Percentiles rank a stretch among this genome's conserved stretches.
phyloP scores from a whole-genome alignment of 164 flowering plant species.

The Stephania cephalantha region DNA sequence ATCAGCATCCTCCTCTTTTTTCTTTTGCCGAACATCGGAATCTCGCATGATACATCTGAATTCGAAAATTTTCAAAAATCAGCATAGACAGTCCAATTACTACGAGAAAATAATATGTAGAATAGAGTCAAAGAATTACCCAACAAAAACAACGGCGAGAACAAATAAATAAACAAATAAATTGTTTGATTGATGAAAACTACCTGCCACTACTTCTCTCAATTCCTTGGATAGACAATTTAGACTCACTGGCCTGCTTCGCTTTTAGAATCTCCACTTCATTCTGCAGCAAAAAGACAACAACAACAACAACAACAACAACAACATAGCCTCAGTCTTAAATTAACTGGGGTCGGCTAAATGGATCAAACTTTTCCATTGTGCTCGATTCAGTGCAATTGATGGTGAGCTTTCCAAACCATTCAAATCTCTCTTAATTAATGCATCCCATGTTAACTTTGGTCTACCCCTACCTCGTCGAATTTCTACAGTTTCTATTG shows the following conservation, averaged over 20 bases:
- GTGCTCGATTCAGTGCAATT: too few species aligned
- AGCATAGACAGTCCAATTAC: not conserved
- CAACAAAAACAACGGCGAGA: not conserved
- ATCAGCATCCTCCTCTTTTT: conserved; percentile 69
- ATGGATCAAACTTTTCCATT: too few species aligned
- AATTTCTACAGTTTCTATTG: too few species aligned
- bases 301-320: too few species aligned
- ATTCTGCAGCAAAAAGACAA: too few species aligned
- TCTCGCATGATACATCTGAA: conserved; percentile 34
- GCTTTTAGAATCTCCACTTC: conserved; percentile 43
- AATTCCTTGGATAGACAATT: conserved; percentile 15
- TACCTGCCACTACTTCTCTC: conserved; percentile 50
- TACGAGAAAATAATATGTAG: not conserved
- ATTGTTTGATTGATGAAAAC: not conserved
- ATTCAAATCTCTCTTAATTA: too few species aligned
- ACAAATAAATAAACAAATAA: not conserved
- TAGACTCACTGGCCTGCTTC: conserved; percentile 24
- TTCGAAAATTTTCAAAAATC: not conserved
- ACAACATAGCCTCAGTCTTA: too few species aligned
- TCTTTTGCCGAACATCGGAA: conserved; percentile 30
- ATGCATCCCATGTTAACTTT: too few species aligned
- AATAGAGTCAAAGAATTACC: not conserved
- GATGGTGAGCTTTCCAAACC: too few species aligned
- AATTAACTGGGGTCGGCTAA: too few species aligned
- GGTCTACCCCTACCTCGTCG: too few species aligned